A percentile compares a stretch with the other conserved stretches of the same genome.
phyloP scores from a whole-genome alignment of 805 yeast species.

The Candida vaughaniae region DNA sequence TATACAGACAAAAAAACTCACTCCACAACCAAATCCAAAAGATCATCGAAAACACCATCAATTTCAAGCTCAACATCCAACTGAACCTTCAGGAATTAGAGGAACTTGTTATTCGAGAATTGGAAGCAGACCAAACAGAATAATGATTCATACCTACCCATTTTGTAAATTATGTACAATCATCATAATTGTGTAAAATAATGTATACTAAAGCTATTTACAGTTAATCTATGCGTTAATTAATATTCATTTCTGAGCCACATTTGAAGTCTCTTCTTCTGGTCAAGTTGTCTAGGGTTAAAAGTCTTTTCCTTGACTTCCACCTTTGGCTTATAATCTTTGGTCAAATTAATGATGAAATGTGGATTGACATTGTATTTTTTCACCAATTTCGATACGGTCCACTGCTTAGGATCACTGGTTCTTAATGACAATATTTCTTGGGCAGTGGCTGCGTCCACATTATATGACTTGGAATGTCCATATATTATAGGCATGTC shows the following conservation, averaged over 20 bases:
- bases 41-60: conserved; percentile 58
- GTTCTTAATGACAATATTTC: conserved; percentile 58
- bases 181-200: conserved; percentile 5
- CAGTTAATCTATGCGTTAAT: conserved; percentile 1
- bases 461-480: conserved; percentile 43
- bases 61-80: conserved; percentile 68
- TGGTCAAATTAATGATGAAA: conserved; percentile 12
- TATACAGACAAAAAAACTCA: conserved; percentile 45
- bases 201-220: conserved; percentile 11
- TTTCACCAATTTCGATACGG: conserved; percentile 59
- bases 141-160: no score
- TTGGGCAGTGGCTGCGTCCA: conserved; percentile 55
- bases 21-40: conserved; percentile 55
- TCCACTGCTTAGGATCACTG: conserved; percentile 60
- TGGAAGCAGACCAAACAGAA: conserved; percentile 15
- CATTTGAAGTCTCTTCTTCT: conserved; percentile 54
- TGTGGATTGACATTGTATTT: conserved; percentile 51
- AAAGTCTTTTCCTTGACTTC: neutral
- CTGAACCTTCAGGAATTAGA: conserved; percentile 61
- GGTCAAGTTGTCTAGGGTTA: conserved; percentile 44
- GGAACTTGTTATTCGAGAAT: conserved; percentile 33
- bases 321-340: conserved; percentile 33
- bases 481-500: conserved; percentile 44
- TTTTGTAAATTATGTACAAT: no score
- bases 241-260: conserved; percentile 63